Base-by-base conservation (phyloP, 2,329 filamentous ascomycete genomes). In the Neofusicoccum cordaticola region DNA sequence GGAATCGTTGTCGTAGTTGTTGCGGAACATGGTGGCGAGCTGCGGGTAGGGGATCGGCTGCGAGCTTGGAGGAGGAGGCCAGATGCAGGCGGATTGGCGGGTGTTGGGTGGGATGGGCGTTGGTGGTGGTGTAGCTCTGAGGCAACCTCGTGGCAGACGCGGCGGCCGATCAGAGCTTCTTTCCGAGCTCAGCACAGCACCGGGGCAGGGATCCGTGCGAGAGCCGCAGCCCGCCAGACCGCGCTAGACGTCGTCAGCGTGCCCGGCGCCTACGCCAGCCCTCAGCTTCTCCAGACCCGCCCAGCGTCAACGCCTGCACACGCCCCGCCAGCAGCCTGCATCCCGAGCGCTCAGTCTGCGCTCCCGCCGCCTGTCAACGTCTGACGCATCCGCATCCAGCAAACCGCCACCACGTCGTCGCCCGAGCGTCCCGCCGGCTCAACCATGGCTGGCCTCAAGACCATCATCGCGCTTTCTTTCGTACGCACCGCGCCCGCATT, bases 1-100 rank as follows among this genome's bases (percentile, higher is more conserved):
- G 69, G 94, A 96, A 82, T 99, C 95, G 88, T 99, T 99, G 84
- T 99, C 95, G 86, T 99, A 99, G 83, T 98, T 98, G 86, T 99
- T 99, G 82, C 95, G 88, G 84, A 99, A 99, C 95, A 99, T 98
- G 75, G 75, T 88, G 85, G 70, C 68, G 66, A 67, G 47, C 63
- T 58, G 67, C 48, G 27, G 37, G 31, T 22, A 19, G 65, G 56
- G 42, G 62, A 44, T 42, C 63, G 57, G 64, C 58, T 37, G 9
- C 35, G 42, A 53, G 39, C 19, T 19, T 13, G 52, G 15, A 11
- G 35, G 27, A 34, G 31, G 22, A 15, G n/a, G 53, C 41, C 53
- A 22, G 47, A 51, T 44, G 57, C 42, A 44, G 56, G 52, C 31
- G 45, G 48, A 62, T 45, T 44, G 53, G 52, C 37, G 65, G 27